Conservation (phyloP, 1,284 basidiomycete genomes). For the Baeospora myosura region DNA sequence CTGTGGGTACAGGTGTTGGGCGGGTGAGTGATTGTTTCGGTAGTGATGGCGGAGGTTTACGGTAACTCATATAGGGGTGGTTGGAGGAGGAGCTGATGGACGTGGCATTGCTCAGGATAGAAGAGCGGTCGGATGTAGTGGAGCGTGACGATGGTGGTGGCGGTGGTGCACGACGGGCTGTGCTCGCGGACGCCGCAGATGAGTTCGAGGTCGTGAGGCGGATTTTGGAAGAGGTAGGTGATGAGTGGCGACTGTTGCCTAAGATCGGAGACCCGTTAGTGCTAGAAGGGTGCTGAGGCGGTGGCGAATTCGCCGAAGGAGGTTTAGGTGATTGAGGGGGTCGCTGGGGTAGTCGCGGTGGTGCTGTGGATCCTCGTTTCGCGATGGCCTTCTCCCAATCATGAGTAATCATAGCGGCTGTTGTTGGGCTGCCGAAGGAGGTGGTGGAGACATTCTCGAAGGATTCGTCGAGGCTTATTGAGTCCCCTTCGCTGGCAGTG, state of each 20-base stretch:
- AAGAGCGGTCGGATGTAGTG: constrained; percentile 53
- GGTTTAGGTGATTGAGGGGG: constrained; percentile 21
- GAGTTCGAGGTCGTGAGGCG: constrained; percentile 12
- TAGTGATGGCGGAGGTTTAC: constrained; percentile 1
- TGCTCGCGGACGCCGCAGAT: constrained; percentile 11
- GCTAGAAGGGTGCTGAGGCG: constrained; percentile 23
- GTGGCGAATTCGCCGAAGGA: constrained; percentile 18
- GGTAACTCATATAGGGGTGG: neutral
- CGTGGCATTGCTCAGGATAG: constrained; percentile 39
- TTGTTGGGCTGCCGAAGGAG: constrained; percentile 35
- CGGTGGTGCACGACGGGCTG: constrained; percentile 27
- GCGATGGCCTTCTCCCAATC: constrained; percentile 39
- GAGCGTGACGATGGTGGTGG: constrained; percentile 29
- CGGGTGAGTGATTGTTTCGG: constrained; percentile 25
- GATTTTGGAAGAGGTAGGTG: constrained; percentile 18
- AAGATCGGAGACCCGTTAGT: too few relatives aligned
- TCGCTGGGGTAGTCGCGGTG: constrained; percentile 52
- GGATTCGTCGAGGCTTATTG: constrained; percentile 56
- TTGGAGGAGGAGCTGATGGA: constrained; percentile 23
- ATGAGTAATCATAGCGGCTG: constrained; percentile 26
- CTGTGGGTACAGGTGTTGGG: constrained; percentile 57
- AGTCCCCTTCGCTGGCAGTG: constrained; percentile 35
- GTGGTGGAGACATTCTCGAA: constrained; percentile 58
- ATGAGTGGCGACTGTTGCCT: constrained; percentile 18
- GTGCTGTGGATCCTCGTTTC: constrained; percentile 29